A percentile compares a stretch with the other conserved stretches of the same genome.
Evolutionary conservation across 2,329 filamentous ascomycete species (phyloP).

Genomic region (Aspergillus brasiliensis): DNA sequence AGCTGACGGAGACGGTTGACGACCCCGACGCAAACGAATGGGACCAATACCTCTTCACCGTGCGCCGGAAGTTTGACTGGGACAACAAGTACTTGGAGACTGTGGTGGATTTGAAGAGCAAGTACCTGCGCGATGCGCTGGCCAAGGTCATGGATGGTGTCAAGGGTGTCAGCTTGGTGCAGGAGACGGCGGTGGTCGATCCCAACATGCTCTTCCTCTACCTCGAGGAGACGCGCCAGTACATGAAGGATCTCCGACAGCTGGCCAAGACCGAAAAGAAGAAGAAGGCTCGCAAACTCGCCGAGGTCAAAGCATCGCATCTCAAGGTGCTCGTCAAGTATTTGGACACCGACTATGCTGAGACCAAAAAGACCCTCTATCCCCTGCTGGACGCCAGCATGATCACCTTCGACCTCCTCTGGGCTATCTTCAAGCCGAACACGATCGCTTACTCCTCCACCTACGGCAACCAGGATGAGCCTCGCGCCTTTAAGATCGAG

Average conservation of each 20-base stretch:
- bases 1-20: constrained; percentile 66
- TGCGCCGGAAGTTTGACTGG: constrained; percentile 79
- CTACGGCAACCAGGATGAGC: constrained; percentile 74
- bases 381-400: constrained; percentile 78
- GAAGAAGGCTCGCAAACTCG: constrained; percentile 43
- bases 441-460: constrained; percentile 76
- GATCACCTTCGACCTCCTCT: constrained; percentile 85
- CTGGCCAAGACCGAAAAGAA: constrained; percentile 61
- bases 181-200: constrained; percentile 73
- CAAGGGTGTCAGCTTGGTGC: constrained; percentile 76
- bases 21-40: constrained; percentile 67
- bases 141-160: constrained; percentile 72
- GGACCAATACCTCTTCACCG: constrained; percentile 79
- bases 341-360: constrained; percentile 77
- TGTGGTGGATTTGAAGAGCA: constrained; percentile 82
- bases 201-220: constrained; percentile 75
- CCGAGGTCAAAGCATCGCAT: constrained; percentile 45
- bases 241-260: constrained; percentile 66
- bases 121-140: constrained; percentile 70
- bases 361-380: constrained; percentile 76
- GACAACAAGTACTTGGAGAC: constrained; percentile 78
- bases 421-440: constrained; percentile 87
- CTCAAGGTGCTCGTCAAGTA: constrained; percentile 74
- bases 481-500: constrained; percentile 80
- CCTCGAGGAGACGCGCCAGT: constrained; percentile 71